Conservation (phyloP, 441 rosid genomes). For the Populus trichocarpa region DNA sequence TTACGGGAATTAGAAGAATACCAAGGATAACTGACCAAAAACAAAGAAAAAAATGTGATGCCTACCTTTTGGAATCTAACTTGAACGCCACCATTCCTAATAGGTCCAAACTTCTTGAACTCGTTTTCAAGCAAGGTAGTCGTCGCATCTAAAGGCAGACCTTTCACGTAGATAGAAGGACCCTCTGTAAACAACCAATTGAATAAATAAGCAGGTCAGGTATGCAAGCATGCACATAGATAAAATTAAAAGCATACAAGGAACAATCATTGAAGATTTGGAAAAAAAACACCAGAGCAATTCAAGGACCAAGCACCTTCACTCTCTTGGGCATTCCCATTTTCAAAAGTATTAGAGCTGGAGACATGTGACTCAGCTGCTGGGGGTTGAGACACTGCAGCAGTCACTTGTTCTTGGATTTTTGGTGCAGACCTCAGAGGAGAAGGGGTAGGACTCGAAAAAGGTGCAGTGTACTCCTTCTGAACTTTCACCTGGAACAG, state of each 20-base stretch:
- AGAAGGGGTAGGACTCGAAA: conserved; percentile 33
- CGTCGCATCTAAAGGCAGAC: conserved; percentile 63
- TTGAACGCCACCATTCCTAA: conserved; percentile 75
- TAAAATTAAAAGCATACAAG: not conserved
- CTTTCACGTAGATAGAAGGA: conserved; percentile 71
- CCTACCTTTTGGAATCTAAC: conserved; percentile 59
- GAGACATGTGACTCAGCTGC: conserved; percentile 36
- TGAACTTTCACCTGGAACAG: conserved; percentile 51
- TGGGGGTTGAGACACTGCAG: conserved; percentile 33
- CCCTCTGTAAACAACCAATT: conserved; percentile 50
- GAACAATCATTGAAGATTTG: not conserved
- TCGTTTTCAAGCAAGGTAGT: conserved; percentile 59
- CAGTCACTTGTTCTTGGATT: conserved; percentile 47
- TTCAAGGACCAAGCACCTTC: conserved; percentile 41
- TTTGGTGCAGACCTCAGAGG: conserved; percentile 43
- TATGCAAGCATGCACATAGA: not conserved
- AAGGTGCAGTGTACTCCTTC: conserved; percentile 49
- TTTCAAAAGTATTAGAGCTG: conserved; percentile 42
- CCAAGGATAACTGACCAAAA: conserved; percentile 1
- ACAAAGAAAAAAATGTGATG: not conserved
- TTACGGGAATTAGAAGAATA: conserved; percentile 9
- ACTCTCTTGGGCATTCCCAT: conserved; percentile 50
- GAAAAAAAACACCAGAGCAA: not conserved
- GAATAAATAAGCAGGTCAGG: conserved; percentile 3
- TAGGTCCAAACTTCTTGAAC: conserved; percentile 78